Base-by-base conservation (phyloP, 1,284 basidiomycete species). In the Pholiota adiposa region DNA sequence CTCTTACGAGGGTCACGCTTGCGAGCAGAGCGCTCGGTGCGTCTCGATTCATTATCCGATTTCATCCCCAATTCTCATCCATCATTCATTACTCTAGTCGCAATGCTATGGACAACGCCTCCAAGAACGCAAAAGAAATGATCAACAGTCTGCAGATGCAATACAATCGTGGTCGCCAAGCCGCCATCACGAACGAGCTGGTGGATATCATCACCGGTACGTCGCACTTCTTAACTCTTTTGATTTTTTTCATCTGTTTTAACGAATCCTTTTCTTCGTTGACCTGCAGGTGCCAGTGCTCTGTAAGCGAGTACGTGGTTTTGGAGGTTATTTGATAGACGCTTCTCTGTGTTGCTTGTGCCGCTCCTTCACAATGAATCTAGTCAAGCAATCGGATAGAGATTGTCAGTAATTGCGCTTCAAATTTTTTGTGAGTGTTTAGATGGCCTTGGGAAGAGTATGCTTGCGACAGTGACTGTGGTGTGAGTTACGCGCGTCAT, bases 21-120 rank as follows among this genome's bases (percentile, higher is more conserved):
- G 96, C 69, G 97, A 99, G 79, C 93, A 92, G 75, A 92, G 89
- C 71, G 87, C 91, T 72, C 89, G 91, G 90, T 92, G 75, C 27
- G 82, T 71, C n/a, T 40, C 7, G 12, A 23, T 46, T 54, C 36
- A 5, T 31, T 31, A 5, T 31, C 29, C 11, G 29, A 4, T 31
- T 31, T 11, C 29, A 11, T 4, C 29, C 11, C 29, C 5, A 31
- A 31, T 31, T 31, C 29, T 31, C 29, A 31, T 31, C 11, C 11
- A 31, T 31, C 29, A 31, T 40, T 49, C 51, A 9, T 62, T 60
- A 40, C 46, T n/a, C n/a, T 46, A 79, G 95, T 78, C 92, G 97
- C 69, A 98, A 97, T 71, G 97, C 97, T 73, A 99, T 99, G 97
- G 97, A 99, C 88, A 99, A 97, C 74, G 97, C 97, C 54, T 97